A percentile compares a stretch with the other conserved stretches of the same genome.
Conservation (phyloP, 129 eudicot genomes). For the Solidago caesia region DNA sequence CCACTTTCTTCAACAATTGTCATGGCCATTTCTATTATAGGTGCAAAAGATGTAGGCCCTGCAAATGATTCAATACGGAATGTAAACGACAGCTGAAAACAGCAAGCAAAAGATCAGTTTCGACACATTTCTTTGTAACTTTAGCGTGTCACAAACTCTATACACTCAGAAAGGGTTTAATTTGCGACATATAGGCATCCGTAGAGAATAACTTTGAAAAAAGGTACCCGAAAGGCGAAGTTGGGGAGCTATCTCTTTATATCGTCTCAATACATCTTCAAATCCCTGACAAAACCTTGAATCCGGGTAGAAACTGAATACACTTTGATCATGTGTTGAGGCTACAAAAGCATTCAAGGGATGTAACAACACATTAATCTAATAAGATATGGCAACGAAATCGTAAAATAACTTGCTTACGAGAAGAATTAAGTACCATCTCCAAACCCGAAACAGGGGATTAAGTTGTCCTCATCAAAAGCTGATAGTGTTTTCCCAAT, state of each 20-base stretch:
- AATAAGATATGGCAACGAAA: neutral
- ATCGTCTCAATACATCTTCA: constrained; percentile 57
- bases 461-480: constrained; percentile 74
- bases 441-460: constrained; percentile 83
- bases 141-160: too few relatives aligned
- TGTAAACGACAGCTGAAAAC: too few relatives aligned
- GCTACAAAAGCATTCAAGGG: constrained; percentile 39
- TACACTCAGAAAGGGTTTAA: too few relatives aligned
- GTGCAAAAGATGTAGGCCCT: constrained; percentile 88
- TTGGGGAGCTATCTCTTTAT: constrained; percentile 67
- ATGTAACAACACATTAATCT: constrained; percentile 10
- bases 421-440: constrained; percentile 48
- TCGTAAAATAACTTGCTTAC: neutral
- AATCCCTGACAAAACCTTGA: constrained; percentile 61
- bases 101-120: too few relatives aligned
- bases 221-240: constrained; percentile 58
- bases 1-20: constrained; percentile 67
- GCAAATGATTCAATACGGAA: neutral
- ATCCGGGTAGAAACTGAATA: constrained; percentile 61
- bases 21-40: constrained; percentile 69
- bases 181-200: too few relatives aligned
- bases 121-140: too few relatives aligned
- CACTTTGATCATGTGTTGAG: constrained; percentile 66
- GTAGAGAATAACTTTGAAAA: too few relatives aligned
- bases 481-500: constrained; percentile 65